Base-by-base conservation (phyloP, 805 yeast species). In the Pichia paraexigua region DNA sequence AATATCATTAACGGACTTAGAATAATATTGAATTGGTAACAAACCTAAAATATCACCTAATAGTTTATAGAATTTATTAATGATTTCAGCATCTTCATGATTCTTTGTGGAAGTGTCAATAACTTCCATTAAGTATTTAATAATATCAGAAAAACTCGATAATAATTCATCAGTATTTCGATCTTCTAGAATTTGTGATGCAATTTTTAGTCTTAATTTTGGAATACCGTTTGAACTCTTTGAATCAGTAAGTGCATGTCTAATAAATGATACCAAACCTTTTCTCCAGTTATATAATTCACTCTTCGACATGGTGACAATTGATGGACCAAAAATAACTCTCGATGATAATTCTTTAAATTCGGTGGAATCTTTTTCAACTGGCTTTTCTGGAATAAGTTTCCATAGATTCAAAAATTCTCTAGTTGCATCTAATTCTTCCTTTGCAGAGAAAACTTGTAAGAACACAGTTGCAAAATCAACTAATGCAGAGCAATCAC, bases 401-500 rank as follows among this genome's bases (percentile, higher is more conserved):
- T 68, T 65, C 85, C 80, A 83, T 55, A 82, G 66, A 3, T 70
- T 66, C 52, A 83, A 68, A 57, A 73, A 83, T 17, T 75, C 71
- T 27, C 62, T 62, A 45, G 85, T 62, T 9, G 87, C 80, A 21
- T 67, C 62, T 49, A 89, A 68, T 63, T 85, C 95, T 44, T 87
- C 91, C 39, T 70, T 65, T 6, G 90, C 82, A 35, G 76, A 61
- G 64, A 92, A 90, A 30, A 78, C 77, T 54, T 82, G 79, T 66
- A 88, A 63, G 63, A 90, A 85, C 0, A 87, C 72, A 17, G 81
- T 73, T 1, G 85, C 74, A 64, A 92, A 92, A 57, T 87, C 96
- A 51, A 83, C 70, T 41, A 87, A 67, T 1, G 84, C 73, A 55
- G 78, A 77, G 41, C 88, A 79, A 50, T 89, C 97, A 41, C 80